Evolutionary conservation across 2,329 filamentous ascomycete genomes (phyloP).

Genomic region (Arthrobotrys sphaeroides): DNA sequence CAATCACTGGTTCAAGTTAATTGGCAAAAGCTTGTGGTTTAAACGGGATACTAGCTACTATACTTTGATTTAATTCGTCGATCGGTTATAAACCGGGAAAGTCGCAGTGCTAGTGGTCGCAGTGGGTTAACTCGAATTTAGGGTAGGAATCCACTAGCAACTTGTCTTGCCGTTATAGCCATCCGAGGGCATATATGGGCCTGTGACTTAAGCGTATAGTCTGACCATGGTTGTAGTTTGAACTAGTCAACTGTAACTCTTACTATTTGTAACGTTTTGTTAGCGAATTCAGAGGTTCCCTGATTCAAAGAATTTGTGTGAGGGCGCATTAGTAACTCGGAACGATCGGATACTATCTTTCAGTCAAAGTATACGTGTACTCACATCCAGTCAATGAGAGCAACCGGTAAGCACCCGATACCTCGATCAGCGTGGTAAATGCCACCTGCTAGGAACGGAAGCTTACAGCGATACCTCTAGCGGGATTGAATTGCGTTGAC

Average conservation of each 20-base stretch:
- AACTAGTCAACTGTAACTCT: no score
- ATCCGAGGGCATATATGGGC: no score
- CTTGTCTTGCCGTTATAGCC: background rate
- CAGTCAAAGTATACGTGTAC: background rate
- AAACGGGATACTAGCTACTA: background rate
- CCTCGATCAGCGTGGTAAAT: conserved; percentile 14
- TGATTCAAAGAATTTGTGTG: background rate
- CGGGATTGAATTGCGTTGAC: conserved; percentile 26
- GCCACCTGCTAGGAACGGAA: conserved; percentile 49
- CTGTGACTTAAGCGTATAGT: no score
- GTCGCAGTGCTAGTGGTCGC: background rate
- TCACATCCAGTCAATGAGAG: background rate
- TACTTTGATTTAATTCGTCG: background rate
- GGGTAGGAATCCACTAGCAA: no score
- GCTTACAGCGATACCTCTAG: conserved; percentile 17
- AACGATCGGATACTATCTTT: background rate
- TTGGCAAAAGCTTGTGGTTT: background rate
- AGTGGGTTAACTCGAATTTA: no score
- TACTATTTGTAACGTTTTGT: no score
- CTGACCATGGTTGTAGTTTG: no score
- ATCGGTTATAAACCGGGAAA: conserved; percentile 24
- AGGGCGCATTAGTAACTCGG: background rate
- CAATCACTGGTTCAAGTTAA: background rate
- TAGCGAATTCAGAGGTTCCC: no score
- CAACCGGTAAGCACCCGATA: conserved; percentile 4